These are phyloP conservation scores for Penicillium psychrosexuale DNA, from an alignment of 2,329 filamentous ascomycete genomes.

Conservation along the genomic window DNA sequence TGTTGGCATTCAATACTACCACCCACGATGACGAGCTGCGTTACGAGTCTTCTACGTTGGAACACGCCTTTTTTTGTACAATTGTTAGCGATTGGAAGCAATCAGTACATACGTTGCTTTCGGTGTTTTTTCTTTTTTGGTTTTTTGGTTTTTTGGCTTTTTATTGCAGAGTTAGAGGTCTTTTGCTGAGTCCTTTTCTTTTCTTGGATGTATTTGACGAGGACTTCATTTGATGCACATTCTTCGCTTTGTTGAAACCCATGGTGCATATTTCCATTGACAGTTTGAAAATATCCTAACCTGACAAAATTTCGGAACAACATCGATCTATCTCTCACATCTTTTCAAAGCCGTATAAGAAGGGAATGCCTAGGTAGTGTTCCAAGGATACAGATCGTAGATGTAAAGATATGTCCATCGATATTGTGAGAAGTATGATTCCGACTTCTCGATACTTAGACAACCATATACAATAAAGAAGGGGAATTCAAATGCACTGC, in stretches of 20 bases:
- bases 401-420: not conserved
- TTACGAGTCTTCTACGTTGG: not conserved
- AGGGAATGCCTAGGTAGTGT: not conserved
- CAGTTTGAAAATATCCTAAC: not conserved
- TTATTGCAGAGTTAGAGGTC: not conserved
- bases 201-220: slow-evolving; percentile 1
- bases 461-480: not conserved
- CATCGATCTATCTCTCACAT: not conserved
- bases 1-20: not conserved
- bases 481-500: slow-evolving; percentile 13
- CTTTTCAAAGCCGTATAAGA: not conserved
- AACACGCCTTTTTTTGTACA: slow-evolving; percentile 2
- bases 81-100: not conserved
- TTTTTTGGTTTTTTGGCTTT: too few species aligned
- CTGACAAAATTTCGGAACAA: not conserved
- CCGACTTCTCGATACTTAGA: not conserved
- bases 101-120: slow-evolving; percentile 1
- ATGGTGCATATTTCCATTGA: not conserved
- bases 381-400: too few species aligned
- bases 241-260: not conserved
- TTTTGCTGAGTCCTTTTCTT: not conserved
- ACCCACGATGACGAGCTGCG: slow-evolving; percentile 1
- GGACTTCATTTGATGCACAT: slow-evolving; percentile 2
- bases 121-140: not conserved
- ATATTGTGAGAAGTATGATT: not conserved